These are phyloP conservation scores for Thozetella sp. DNA, from an alignment of 495 filamentous ascomycete species.

Conservation along the genomic window DNA sequence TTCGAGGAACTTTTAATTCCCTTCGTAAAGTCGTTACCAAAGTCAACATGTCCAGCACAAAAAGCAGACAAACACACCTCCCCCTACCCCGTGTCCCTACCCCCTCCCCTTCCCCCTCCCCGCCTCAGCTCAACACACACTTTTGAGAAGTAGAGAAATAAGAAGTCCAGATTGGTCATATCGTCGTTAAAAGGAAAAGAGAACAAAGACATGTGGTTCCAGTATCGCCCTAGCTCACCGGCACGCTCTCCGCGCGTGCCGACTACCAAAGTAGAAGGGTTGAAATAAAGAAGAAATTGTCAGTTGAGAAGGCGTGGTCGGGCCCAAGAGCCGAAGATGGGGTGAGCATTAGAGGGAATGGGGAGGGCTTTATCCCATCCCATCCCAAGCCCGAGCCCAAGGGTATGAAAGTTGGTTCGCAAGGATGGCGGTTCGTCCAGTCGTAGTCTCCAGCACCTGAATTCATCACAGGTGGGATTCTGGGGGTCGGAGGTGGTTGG, in stretches of 20 bases:
- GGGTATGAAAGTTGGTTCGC: not conserved
- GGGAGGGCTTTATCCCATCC: not conserved
- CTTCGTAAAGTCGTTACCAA: slow-evolving; percentile 1
- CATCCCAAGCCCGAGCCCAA: not conserved
- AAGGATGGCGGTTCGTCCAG: slow-evolving; percentile 3
- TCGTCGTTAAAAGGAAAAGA: slow-evolving; percentile 3
- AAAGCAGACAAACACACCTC: not conserved
- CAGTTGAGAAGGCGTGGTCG: not conserved
- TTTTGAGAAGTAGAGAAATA: not conserved
- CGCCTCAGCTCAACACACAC: not conserved
- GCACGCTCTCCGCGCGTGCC: slow-evolving; percentile 1
- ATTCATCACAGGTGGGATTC: slow-evolving; percentile 9
- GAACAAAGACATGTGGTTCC: not conserved
- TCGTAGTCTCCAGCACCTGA: slow-evolving; percentile 7
- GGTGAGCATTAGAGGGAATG: too few species aligned
- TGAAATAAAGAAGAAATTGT: not conserved
- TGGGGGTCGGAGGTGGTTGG: not conserved
- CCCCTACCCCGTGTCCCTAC: not conserved
- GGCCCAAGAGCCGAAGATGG: not conserved
- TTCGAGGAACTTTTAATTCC: slow-evolving; percentile 2
- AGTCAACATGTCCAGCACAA: slow-evolving; percentile 1
- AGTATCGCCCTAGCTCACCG: not conserved
- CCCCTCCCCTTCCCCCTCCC: not conserved
- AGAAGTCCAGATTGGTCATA: not conserved
- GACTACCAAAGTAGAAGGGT: not conserved